Evolutionary conservation across 257 asterid genomes (phyloP).

Genomic region (Solanum pennellii): DNA sequence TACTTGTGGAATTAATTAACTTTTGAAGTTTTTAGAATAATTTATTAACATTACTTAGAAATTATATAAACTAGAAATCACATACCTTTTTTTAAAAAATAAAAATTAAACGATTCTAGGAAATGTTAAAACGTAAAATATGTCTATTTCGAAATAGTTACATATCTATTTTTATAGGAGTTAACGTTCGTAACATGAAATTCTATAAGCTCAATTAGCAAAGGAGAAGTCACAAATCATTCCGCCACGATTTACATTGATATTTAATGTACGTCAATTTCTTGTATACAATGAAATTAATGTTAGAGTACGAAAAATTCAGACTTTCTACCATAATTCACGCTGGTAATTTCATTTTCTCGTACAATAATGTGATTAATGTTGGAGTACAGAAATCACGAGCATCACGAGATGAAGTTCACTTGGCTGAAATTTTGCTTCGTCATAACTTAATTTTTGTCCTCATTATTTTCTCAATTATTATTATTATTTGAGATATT

Average conservation of each 20-base stretch:
- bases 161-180: too few relatives aligned
- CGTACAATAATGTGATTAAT: not conserved
- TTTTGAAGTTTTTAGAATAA: not conserved
- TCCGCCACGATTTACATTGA: too few relatives aligned
- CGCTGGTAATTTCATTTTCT: not conserved
- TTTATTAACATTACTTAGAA: not conserved
- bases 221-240: too few relatives aligned
- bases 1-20: not conserved
- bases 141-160: not conserved
- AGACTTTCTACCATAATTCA: not conserved
- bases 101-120: not conserved
- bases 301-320: too few relatives aligned
- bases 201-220: too few relatives aligned
- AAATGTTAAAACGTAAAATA: not conserved
- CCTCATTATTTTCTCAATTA: not conserved
- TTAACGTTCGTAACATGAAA: too few relatives aligned
- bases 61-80: not conserved
- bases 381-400: not conserved
- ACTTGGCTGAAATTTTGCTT: not conserved
- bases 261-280: too few relatives aligned
- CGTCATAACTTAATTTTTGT: not conserved
- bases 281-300: too few relatives aligned
- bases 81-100: not conserved
- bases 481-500: not conserved
- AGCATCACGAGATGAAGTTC: not conserved